Evolutionary conservation across 2,329 filamentous ascomycete species (phyloP).

Genomic region (Hymenoscyphus occultus): DNA sequence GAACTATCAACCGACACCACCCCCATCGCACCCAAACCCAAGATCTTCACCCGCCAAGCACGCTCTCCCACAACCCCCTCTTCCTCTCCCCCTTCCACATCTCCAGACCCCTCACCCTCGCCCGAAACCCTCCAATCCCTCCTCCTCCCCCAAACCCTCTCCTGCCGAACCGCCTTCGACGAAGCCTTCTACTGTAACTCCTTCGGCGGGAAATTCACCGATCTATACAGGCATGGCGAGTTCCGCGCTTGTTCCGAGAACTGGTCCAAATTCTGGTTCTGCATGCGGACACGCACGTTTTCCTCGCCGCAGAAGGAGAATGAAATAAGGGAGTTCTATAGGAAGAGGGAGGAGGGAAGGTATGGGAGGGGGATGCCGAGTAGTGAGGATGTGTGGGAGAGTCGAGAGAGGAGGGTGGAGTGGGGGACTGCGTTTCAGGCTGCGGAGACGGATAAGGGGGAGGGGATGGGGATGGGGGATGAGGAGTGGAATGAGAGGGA

Average conservation of each 20-base stretch:
- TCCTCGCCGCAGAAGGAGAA: conserved; percentile 56
- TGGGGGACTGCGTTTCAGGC: conserved; percentile 36
- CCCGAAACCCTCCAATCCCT: conserved; percentile 53
- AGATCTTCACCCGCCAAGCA: conserved; percentile 23
- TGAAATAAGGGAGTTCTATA: conserved; percentile 38
- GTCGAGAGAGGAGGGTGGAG: conserved; percentile 60
- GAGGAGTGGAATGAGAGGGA: conserved; percentile 40
- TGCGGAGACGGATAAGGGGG: conserved; percentile 38
- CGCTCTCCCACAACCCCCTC: conserved; percentile 17
- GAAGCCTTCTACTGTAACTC: conserved; percentile 91
- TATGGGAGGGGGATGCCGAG: conserved; percentile 53
- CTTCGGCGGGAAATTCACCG: conserved; percentile 85
- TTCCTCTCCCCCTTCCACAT: conserved; percentile 20
- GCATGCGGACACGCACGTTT: conserved; percentile 77
- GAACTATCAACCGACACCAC: conserved; percentile 33
- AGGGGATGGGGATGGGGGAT: conserved; percentile 34
- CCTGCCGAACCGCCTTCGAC: conserved; percentile 88
- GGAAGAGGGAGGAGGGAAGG: conserved; percentile 53
- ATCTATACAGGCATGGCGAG: conserved; percentile 82
- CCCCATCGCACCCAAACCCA: conserved; percentile 31
- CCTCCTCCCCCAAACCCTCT: conserved; percentile 78
- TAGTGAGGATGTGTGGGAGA: conserved; percentile 89
- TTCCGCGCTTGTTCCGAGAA: conserved; percentile 76
- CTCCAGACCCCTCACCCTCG: conserved; percentile 26
- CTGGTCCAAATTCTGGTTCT: conserved; percentile 97